phyloP scores from a whole-genome alignment of 176 grass and related monocot species.

The Oryza longistaminata region DNA sequence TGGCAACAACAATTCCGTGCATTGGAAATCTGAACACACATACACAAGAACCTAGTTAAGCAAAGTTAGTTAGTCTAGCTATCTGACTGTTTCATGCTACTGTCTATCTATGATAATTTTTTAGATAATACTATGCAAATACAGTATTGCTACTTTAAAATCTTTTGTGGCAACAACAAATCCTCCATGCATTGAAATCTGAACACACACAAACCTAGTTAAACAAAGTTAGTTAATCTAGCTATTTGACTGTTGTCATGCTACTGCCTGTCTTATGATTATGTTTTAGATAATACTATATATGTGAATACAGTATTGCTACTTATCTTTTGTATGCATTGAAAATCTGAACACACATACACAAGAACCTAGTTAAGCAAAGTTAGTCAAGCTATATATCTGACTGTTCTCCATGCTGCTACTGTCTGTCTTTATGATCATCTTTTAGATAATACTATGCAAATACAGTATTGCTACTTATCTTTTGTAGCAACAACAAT shows the following conservation, averaged over 20 bases:
- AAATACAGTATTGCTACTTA: too few relatives aligned
- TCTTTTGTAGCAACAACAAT: too few relatives aligned
- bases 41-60: conserved; percentile 30
- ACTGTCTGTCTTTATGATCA: background rate
- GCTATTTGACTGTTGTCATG: conserved; percentile 13
- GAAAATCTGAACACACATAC: conserved; percentile 30
- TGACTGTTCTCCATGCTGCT: conserved; percentile 24
- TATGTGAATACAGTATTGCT: background rate
- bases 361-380: conserved; percentile 37
- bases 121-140: too few relatives aligned
- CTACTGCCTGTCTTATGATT: background rate
- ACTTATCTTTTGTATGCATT: background rate
- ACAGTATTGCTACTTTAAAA: background rate
- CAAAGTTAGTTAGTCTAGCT: background rate
- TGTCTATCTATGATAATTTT: background rate
- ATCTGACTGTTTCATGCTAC: conserved; percentile 19
- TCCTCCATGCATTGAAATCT: too few relatives aligned
- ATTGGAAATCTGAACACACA: conserved; percentile 35
- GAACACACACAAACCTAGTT: too few relatives aligned
- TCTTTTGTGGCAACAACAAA: too few relatives aligned
- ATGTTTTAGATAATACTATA: background rate
- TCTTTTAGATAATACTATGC: too few relatives aligned
- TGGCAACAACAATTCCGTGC: conserved; percentile 38
- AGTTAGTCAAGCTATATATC: background rate
- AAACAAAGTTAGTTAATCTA: too few relatives aligned